Evolutionary conservation across 2,329 filamentous ascomycete species (phyloP), one percentile per base, ranked within the genome.

Genomic region (Lasiodiplodia sp.): DNA sequence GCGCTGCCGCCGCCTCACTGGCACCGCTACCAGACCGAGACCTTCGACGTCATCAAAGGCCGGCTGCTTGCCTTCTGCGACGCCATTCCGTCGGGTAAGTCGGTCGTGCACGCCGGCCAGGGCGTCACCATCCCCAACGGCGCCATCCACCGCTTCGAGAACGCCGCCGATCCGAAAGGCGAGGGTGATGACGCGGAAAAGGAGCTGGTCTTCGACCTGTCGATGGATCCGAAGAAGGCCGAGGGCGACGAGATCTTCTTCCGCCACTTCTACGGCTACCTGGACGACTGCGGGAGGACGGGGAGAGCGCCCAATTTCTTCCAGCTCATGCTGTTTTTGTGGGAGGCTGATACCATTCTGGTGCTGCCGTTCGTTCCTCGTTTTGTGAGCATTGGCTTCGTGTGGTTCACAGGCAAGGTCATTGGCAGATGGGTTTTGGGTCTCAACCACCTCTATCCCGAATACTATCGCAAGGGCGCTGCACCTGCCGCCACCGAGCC

Each of bases 261-360:
- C 21, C 55, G 66, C 44, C 55, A 68, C n/a, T 68, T 68, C 37
- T 68, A 60, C 23, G 66, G 66, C 44, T 68, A 68, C 16, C 49
- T 68, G 14, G 66, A 68, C 23, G 66, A 68, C 47, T 68, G 66
- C 56, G 49, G 47, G 28, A 52, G 47, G 44, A 16, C 47, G 0
- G 47, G 49, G 44, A 53, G 55, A 8, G 25, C 31, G 44, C 66
- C 66, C 0, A 55, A 52, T 21, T 60, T 68, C 40, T 68, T 68
- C 44, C 66, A 68, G 66, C 37, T 68, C 31, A 62, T 68, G 66
- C 40, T 62, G 31, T 68, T 68, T 23, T 38, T 68, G 55, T 60
- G 56, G 55, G 56, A 60, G 44, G 66, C 66, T 2, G 66, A 68
- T 14, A 68, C 66, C 34, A 51, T 60, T 16, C 21, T 68, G 31